A percentile compares a stretch with the other conserved stretches of the same genome.
Conservation (phyloP, 257 asterid genomes). For the Solanum gandarillasii region DNA sequence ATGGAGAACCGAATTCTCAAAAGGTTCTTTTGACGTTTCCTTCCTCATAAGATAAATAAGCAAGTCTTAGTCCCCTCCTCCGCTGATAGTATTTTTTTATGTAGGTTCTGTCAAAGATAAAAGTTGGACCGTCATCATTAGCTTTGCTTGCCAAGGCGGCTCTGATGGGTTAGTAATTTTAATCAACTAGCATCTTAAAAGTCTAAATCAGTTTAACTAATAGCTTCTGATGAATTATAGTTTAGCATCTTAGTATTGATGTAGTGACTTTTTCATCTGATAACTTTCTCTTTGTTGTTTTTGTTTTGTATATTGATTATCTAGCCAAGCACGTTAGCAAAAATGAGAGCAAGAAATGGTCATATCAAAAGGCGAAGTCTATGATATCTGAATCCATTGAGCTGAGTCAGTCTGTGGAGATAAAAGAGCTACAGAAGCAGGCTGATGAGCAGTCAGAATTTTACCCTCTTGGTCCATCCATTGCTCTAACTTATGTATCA, state of each 20-base stretch:
- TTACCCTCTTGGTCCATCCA: constrained; percentile 86
- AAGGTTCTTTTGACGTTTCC: constrained; percentile 38
- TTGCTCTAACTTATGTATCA: constrained; percentile 80
- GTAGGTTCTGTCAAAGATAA: constrained; percentile 82
- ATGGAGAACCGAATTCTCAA: constrained; percentile 45
- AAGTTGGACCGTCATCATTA: constrained; percentile 82
- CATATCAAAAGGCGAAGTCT: constrained; percentile 60
- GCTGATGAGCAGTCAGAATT: constrained; percentile 65
- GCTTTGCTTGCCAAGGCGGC: constrained; percentile 80
- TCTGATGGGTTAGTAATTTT: constrained; percentile 66
- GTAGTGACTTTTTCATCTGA: neutral
- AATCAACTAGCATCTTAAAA: neutral
- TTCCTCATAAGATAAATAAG: neutral
- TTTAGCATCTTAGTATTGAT: neutral
- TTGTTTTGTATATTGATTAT: constrained; percentile 4
- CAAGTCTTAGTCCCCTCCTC: neutral
- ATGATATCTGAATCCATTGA: constrained; percentile 71
- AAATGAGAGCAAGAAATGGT: constrained; percentile 69
- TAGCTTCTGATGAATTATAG: neutral
- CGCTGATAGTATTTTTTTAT: neutral
- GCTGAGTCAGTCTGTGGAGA: constrained; percentile 65
- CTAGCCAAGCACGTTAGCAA: constrained; percentile 75
- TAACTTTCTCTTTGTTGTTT: neutral
- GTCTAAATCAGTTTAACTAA: neutral
- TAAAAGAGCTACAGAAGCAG: constrained; percentile 60